Conservation (phyloP, 371 early-diverging fungal species). For the Lichtheimia corymbifera region DNA sequence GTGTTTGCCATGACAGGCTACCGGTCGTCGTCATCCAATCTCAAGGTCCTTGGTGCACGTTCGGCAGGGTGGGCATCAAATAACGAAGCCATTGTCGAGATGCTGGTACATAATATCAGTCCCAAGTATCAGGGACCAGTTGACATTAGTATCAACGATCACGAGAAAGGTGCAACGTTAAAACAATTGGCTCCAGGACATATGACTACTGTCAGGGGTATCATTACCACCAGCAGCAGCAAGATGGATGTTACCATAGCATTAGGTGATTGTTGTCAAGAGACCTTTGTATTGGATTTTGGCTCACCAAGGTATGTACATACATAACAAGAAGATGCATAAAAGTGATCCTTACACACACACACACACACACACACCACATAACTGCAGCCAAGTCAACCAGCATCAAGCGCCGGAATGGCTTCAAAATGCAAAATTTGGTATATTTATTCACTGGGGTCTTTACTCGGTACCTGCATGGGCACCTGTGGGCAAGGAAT, state of each 20-base stretch:
- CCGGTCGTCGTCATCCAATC: not conserved
- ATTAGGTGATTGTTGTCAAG: too few species aligned
- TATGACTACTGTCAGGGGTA: too few species aligned
- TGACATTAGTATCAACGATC: too few species aligned
- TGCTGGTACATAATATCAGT: not conserved
- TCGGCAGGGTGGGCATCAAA: too few species aligned
- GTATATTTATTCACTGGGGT: constrained; percentile 44
- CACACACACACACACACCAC: constrained; percentile 3
- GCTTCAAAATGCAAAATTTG: constrained; percentile 36
- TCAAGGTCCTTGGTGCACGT: too few species aligned
- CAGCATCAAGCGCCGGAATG: constrained; percentile 33
- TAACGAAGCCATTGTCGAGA: not conserved
- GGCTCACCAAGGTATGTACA: not conserved
- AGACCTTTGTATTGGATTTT: not conserved
- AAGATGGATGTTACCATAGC: too few species aligned
- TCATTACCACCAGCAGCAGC: too few species aligned
- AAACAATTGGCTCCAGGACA: too few species aligned
- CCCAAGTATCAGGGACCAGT: not conserved
- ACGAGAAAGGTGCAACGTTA: too few species aligned
- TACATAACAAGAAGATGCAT: not conserved
- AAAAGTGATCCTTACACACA: not conserved
- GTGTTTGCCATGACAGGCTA: constrained; percentile 15
- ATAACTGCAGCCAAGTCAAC: not conserved
- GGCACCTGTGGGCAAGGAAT: constrained; percentile 32
- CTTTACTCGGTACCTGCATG: constrained; percentile 37